Conservation (phyloP, 2,329 filamentous ascomycete species). For the Colletotrichum tropicale region DNA sequence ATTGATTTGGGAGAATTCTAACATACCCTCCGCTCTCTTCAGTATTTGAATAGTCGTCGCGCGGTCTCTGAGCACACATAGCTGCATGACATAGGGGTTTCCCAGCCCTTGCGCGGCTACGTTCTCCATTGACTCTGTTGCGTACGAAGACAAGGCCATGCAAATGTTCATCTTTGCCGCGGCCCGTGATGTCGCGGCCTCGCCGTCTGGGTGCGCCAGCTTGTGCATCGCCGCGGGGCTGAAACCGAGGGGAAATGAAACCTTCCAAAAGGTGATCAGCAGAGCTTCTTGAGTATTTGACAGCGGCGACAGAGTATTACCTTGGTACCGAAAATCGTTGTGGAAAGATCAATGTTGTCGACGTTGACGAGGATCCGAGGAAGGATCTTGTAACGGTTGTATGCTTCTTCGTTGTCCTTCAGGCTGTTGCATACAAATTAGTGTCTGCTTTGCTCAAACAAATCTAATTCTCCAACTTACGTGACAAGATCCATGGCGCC, state of each 20-base stretch:
- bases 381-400: constrained; percentile 52
- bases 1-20: not conserved
- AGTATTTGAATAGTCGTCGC: constrained; percentile 43
- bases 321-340: constrained; percentile 46
- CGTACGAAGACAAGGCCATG: constrained; percentile 54
- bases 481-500: constrained; percentile 60
- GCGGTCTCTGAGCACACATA: constrained; percentile 56
- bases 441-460: fast-evolving
- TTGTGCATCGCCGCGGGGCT: constrained; percentile 60
- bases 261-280: not conserved
- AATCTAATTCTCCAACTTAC: constrained; percentile 18
- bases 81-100: constrained; percentile 49
- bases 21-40: constrained; percentile 44
- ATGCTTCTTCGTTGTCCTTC: constrained; percentile 58
- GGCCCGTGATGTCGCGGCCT: constrained; percentile 54
- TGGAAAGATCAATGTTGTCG: constrained; percentile 38
- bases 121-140: constrained; percentile 49
- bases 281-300: not conserved
- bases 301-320: not conserved
- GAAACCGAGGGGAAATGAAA: constrained; percentile 56
- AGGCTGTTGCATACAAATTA: constrained; percentile 24
- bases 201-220: constrained; percentile 57
- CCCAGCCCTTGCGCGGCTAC: constrained; percentile 42
- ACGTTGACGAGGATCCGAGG: constrained; percentile 49
- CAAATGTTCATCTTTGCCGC: constrained; percentile 32